Evolutionary conservation across 1,139 yeast species (phyloP), one percentile per base, ranked within the genome.

Genomic region (Taphrina betulina): DNA sequence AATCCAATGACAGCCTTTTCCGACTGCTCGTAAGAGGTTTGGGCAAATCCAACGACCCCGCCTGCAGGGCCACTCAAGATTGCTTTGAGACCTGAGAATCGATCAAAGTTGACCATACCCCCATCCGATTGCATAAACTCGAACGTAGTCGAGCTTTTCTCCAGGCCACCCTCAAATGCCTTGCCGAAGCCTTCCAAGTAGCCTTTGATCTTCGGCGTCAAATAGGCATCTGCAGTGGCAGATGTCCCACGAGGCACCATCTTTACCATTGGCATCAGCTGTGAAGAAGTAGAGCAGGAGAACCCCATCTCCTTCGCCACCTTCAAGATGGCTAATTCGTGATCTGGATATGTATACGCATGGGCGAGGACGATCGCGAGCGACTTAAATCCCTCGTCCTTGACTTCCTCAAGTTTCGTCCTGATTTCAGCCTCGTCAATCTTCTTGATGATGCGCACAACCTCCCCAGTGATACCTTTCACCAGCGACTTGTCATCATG

Each of bases 231-330:
- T 0, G 86, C 88, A 17, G 81, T 79, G 2, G 87, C 76, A 14
- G 89, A 82, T 62, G 83, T 83, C 1, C 88, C 85, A 59, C 94
- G 73, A 12, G 85, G 78, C 24, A 85, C 80, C 38, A 79, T 76
- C 66, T 84, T 84, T 61, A 85, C 82, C 83, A 83, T 82, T 7
- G 94, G 90, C 50, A 83, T 79, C 20, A 84, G 72, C 62, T 79
- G 77, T 24, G 81, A 78, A 0, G 90, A 83, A 17, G 83, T 72
- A 0, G 90, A 82, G 26, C 85, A 73, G 1, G 71, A 66, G 66
- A 84, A 84, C 1, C 88, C 87, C 20, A 83, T 66, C 52, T 76
- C 72, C 37, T 70, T 61, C 0, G 94, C 94, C 36, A 81, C 73
- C 48, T 72, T 64, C 2, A 82, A 87, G 12, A 83, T 77, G 8